phyloP scores from a whole-genome alignment of 805 yeast species.

The Ogataea ganodermae region DNA sequence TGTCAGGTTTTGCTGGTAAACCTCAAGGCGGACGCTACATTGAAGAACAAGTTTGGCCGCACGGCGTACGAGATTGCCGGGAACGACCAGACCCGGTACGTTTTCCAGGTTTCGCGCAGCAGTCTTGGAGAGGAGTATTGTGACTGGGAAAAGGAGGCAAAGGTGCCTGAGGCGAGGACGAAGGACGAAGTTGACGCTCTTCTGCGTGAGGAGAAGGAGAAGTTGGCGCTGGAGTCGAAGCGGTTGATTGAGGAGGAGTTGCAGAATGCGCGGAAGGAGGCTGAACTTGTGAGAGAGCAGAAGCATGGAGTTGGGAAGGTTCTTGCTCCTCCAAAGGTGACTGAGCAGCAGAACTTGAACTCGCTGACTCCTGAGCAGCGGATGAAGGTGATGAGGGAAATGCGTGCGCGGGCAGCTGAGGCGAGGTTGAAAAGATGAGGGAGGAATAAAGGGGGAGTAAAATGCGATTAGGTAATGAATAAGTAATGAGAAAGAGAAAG shows the following conservation, averaged over 20 bases:
- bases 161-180: slow-evolving; percentile 61
- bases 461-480: background rate
- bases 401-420: slow-evolving; percentile 95
- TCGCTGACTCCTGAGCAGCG: slow-evolving; percentile 75
- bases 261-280: slow-evolving; percentile 42
- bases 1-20: slow-evolving; percentile 61
- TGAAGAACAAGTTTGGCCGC: slow-evolving; percentile 52
- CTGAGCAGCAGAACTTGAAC: slow-evolving; percentile 47
- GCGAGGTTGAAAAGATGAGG: slow-evolving; percentile 66
- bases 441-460: too few relatives aligned
- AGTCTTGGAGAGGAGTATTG: slow-evolving; percentile 68
- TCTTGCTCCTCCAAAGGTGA: slow-evolving; percentile 17
- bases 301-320: slow-evolving; percentile 41
- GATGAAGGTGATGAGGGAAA: slow-evolving; percentile 83
- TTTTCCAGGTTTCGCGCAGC: slow-evolving; percentile 69
- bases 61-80: slow-evolving; percentile 70
- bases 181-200: slow-evolving; percentile 56
- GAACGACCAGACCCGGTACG: slow-evolving; percentile 45
- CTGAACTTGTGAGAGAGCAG: slow-evolving; percentile 32
- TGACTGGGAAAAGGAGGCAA: slow-evolving; percentile 64
- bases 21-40: slow-evolving; percentile 70
- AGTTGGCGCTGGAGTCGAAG: slow-evolving; percentile 42
- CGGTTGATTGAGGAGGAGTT: slow-evolving; percentile 45
- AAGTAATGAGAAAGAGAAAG: too few relatives aligned
- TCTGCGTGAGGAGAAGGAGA: slow-evolving; percentile 37